Base-by-base conservation (phyloP, 192 early-diverging fungal species). In the Ambispora gerdemannii region DNA sequence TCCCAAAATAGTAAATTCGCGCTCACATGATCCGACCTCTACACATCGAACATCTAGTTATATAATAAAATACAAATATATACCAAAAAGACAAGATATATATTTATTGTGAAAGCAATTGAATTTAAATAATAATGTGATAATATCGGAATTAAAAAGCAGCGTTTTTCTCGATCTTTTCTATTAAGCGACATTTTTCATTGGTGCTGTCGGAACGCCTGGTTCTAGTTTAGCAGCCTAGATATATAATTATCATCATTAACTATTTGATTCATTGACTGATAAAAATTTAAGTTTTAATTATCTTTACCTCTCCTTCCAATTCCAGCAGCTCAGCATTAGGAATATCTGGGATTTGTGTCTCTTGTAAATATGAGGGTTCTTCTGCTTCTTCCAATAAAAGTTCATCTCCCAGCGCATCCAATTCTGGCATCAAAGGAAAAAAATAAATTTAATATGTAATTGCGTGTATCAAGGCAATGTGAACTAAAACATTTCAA, bases 371-470 rank as follows among this genome's bases (percentile, higher is more conserved):
- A 77, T 95, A 95, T 27, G 88, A 89, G 15, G 93, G 93, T 53
- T 89, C 82, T 33, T 88, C 89, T 58, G 92, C 91, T 38, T 94
- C 91, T 50, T 91, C 87, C 34, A 91, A 82, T 36, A 87, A 75
- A 53, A 93, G 66, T 61, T 99, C 97, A 73, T 97, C 94, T 19
- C 93, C 94, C 62, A 99, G 86, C 4, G 95, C 97, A 70, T 99
- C 95, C 80, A 99, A 76, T 84, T 99, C 97, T 84, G 36, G n/a
- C n/a, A n/a, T n/a, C n/a, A 53, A 55, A 28, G 2, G 17, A n/a
- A n/a, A 4, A 43, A 10, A 6, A 58, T 22, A 3, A 10, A 53
- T 36, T 47, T 49, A 55, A 31, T 19, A 25, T 55, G 3, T 33
- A 53, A 75, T 22, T 34, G 58, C 6, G 38, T 43, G n/a, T n/a